Percentiles rank a stretch among this genome's conserved stretches.
Evolutionary conservation across 495 filamentous ascomycete genomes (phyloP).

Genomic region (Podospora conica): DNA sequence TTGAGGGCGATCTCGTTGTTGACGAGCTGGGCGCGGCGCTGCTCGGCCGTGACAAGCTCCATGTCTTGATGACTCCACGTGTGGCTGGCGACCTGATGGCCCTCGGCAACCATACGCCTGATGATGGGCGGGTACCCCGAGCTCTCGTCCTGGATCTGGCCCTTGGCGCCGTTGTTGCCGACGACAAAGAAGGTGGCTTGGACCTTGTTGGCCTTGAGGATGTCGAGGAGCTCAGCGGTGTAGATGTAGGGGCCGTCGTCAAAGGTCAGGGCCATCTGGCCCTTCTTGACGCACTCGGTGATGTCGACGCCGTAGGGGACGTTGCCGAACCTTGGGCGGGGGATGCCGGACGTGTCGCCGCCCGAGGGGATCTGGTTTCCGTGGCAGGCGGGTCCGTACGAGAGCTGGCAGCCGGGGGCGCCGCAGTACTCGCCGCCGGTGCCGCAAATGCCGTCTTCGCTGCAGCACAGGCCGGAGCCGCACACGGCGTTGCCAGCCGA

Average conservation of each 20-base stretch:
- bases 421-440: constrained; percentile 47
- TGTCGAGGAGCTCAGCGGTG: constrained; percentile 56
- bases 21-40: constrained; percentile 52
- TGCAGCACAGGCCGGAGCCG: constrained; percentile 16
- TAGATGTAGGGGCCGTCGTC: constrained; percentile 65
- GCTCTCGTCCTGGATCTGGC: constrained; percentile 39
- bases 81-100: constrained; percentile 67
- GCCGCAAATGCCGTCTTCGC: constrained; percentile 38
- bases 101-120: constrained; percentile 50
- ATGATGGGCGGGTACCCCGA: constrained; percentile 25
- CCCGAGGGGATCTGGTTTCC: constrained; percentile 50
- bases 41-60: constrained; percentile 40
- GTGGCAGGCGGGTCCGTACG: constrained; percentile 50
- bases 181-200: constrained; percentile 66
- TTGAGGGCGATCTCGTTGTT: constrained; percentile 64
- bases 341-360: constrained; percentile 44
- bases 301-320: constrained; percentile 47
- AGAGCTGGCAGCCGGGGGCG: constrained; percentile 54
- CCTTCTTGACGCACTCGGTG: constrained; percentile 44
- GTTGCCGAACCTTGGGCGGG: constrained; percentile 44
- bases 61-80: constrained; percentile 68
- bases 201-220: constrained; percentile 50
- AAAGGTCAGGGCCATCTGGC: constrained; percentile 61
- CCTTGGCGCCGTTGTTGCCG: constrained; percentile 34
- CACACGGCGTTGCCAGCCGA: constrained; percentile 15